Conservation (phyloP, 139 green algal genomes). For the Axilococcus clingmanii region DNA sequence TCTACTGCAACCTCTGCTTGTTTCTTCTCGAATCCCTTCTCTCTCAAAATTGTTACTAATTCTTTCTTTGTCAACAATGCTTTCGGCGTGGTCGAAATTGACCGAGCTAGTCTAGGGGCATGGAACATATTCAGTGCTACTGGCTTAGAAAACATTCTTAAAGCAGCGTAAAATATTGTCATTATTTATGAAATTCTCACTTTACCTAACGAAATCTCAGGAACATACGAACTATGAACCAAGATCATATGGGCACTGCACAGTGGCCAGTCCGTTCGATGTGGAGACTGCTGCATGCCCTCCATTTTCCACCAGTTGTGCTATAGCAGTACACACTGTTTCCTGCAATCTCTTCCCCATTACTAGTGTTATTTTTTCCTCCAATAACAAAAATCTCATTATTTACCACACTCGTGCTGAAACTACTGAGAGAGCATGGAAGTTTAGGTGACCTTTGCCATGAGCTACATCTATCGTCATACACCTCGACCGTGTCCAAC, state of each 20-base stretch:
- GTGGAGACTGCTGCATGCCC: background rate
- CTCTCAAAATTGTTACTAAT: conserved; percentile 4
- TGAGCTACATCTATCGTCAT: conserved; percentile 49
- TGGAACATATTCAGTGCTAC: background rate
- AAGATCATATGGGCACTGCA: too few relatives aligned
- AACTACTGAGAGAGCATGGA: conserved; percentile 35
- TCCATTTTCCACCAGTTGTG: background rate
- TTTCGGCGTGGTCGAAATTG: background rate
- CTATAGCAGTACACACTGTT: background rate
- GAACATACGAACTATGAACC: too few relatives aligned
- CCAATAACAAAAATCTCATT: conserved; percentile 44
- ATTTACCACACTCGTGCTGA: conserved; percentile 31
- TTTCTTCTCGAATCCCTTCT: background rate
- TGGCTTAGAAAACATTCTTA: background rate
- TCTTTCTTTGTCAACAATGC: conserved; percentile 7
- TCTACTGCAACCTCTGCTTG: conserved; percentile 6
- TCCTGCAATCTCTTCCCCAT: background rate
- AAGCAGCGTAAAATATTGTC: too few relatives aligned
- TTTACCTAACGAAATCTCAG: too few relatives aligned
- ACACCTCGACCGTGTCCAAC: conserved; percentile 40
- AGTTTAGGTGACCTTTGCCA: conserved; percentile 42
- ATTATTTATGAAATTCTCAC: too few relatives aligned
- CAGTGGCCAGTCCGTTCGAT: background rate
- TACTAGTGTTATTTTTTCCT: conserved; percentile 35
- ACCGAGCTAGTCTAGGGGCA: background rate